Base-by-base conservation (phyloP, 2,329 filamentous ascomycete species). In the Whalleya microplaca region DNA sequence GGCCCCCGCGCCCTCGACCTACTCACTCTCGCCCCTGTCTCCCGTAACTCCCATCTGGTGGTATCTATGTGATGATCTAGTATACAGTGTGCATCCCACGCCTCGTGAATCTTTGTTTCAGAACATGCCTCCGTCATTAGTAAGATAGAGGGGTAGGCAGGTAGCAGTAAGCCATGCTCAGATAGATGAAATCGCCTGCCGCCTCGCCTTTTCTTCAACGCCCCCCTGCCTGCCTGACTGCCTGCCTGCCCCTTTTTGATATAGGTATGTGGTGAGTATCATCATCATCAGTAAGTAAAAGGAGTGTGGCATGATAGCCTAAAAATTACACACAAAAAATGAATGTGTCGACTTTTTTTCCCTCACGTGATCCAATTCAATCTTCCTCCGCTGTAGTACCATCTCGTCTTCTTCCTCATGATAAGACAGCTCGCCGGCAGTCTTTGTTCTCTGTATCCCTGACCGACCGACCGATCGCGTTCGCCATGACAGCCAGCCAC, bases 401-500 rank as follows among this genome's bases (percentile, higher is more conserved):
- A 19, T 32, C 41, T 48, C 46, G 45, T 12, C 29, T n/a, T 18
- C 40, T 43, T 52, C 46, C 41, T 54, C 51, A 19, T 53, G 18
- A 53, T 45, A 27, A 44, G 51, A 9, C 56, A 57, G 48, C 54
- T 57, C 56, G 54, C 53, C 54, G 51, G 48, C 58, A 56, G 58
- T 48, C 18, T 29, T 27, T 45, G 45, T 37, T 49, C 54, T 61
- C 50, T 61, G 56, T 60, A 51, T 53, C 52, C 43, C 53, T 40
- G 41, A 23, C 18, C 23, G n/a, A n/a, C n/a, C 12, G 40, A 37
- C 32, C n/a, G n/a, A n/a, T n/a, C 27, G 27, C 27, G 12, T 48
- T 63, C 57, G 60, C 57, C 53, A 49, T 63, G 60, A 57, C 56
- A 60, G 60, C 55, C 57, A 48, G 43, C 58, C 60, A 43, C 57